These are phyloP conservation scores for Phycomyces blakesleeanus DNA, from an alignment of 192 early-diverging fungal species.

Conservation along the genomic window DNA sequence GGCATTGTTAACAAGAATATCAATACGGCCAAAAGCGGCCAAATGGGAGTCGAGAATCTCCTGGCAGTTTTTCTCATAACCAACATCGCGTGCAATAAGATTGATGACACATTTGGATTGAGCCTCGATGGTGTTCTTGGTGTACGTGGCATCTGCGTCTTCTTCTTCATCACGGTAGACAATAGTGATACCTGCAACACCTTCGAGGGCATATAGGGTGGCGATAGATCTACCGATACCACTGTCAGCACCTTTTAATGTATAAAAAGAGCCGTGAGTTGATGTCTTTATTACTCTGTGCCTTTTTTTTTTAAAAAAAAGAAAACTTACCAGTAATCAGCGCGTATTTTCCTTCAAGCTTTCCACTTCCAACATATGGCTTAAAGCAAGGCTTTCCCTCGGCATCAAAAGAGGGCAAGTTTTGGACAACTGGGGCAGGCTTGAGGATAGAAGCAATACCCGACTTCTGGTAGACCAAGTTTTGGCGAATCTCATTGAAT, in stretches of 20 bases:
- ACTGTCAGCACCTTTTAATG: slow-evolving; percentile 32
- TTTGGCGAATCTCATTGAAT: slow-evolving; percentile 34
- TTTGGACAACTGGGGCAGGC: slow-evolving; percentile 36
- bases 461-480: slow-evolving; percentile 24
- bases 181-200: slow-evolving; percentile 47
- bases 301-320: too few species aligned
- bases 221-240: slow-evolving; percentile 54
- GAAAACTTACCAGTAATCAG: slow-evolving; percentile 36
- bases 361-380: slow-evolving; percentile 40
- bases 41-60: slow-evolving; percentile 38
- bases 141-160: slow-evolving; percentile 47
- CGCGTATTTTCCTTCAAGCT: slow-evolving; percentile 45
- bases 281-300: not conserved
- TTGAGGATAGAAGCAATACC: slow-evolving; percentile 34
- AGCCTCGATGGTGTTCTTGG: slow-evolving; percentile 34
- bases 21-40: slow-evolving; percentile 38
- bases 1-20: slow-evolving; percentile 43
- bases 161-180: slow-evolving; percentile 49
- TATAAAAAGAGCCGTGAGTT: not conserved
- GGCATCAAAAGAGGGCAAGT: slow-evolving; percentile 37
- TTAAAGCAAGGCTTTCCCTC: slow-evolving; percentile 34
- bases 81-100: slow-evolving; percentile 39
- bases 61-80: slow-evolving; percentile 37
- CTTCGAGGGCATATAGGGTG: slow-evolving; percentile 48
- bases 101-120: slow-evolving; percentile 29